Conservation (phyloP, 345 rosid species). For the Pseudoturritis turrita region DNA sequence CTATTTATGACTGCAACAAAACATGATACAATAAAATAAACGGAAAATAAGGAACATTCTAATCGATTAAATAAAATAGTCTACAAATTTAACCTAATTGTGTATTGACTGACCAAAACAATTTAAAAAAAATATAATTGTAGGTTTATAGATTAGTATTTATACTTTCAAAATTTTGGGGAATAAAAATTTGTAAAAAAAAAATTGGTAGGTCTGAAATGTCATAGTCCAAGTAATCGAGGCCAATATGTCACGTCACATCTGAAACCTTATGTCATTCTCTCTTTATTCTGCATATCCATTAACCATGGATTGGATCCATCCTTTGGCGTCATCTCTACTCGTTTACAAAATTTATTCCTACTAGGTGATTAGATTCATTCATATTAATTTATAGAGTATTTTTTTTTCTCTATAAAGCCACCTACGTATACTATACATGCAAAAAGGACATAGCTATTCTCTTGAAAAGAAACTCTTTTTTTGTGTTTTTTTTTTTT, state of each 20-base stretch:
- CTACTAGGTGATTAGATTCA: slow-evolving; percentile 20
- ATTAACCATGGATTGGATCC: slow-evolving; percentile 33
- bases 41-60: slow-evolving; percentile 5
- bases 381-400: not conserved
- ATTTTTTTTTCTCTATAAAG: slow-evolving; percentile 25
- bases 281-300: slow-evolving; percentile 35
- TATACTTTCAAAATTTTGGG: not conserved
- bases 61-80: not conserved
- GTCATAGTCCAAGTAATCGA: slow-evolving; percentile 31
- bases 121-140: not conserved
- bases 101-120: not conserved
- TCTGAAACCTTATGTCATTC: slow-evolving; percentile 39
- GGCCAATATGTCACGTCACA: slow-evolving; percentile 40
- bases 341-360: slow-evolving; percentile 18
- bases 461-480: slow-evolving; percentile 8
- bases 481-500: not conserved
- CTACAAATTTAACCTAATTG: not conserved
- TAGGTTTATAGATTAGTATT: not conserved
- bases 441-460: slow-evolving; percentile 28
- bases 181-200: not conserved
- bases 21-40: not conserved
- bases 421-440: slow-evolving; percentile 25
- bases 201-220: slow-evolving; percentile 25
- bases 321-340: slow-evolving; percentile 22
- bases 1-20: slow-evolving; percentile 1